Base-by-base conservation (phyloP, 176 grass and related monocot species). In the Cocos nucifera region DNA sequence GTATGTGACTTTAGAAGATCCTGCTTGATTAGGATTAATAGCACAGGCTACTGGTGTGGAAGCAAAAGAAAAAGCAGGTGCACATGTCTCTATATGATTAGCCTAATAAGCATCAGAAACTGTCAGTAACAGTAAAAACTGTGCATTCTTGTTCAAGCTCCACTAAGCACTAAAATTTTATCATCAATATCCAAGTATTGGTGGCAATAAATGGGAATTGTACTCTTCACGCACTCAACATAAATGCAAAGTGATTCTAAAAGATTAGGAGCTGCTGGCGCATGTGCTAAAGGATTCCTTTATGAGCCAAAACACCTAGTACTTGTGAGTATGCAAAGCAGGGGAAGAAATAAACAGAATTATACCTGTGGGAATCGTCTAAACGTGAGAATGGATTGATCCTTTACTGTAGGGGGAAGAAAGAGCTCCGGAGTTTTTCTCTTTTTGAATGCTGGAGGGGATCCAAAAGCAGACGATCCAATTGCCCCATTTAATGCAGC, bases 401-500 rank as follows among this genome's bases (percentile, higher is more conserved):
- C 82, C 60, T 75, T 79, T 29, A 32, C 56, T 49, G 61, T 82
- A 66, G 62, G 57, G 63, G 75, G 81, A 75, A 89, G 44, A 26
- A 72, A 72, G 73, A 76, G 56, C 70, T 98, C 88, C 49, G 82
- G 78, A 19, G 71, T 67, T 69, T 89, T 98, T 67, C 87, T 85
- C 67, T 83, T 92, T 53, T 74, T 82, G 64, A 84, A 85, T 53
- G 79, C 61, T 50, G 84, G 80, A 73, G 93, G 85, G 67, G 92
- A 97, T 44, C 86, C 61, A 49, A 83, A 76, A 56, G 67, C 81
- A 62, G 80, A 65, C 29, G 64, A 28, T 63, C 84, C 84, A 77
- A 89, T 74, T 28, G 88, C 93, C 79, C 93, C 93, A 73, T 92
- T 98, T 56, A 81, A 75, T 24, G 79, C 84, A 64, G 84, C 93